These are phyloP conservation scores for Aegilops longissima DNA, from an alignment of 176 grass and related monocot genomes.

Conservation along the genomic window DNA sequence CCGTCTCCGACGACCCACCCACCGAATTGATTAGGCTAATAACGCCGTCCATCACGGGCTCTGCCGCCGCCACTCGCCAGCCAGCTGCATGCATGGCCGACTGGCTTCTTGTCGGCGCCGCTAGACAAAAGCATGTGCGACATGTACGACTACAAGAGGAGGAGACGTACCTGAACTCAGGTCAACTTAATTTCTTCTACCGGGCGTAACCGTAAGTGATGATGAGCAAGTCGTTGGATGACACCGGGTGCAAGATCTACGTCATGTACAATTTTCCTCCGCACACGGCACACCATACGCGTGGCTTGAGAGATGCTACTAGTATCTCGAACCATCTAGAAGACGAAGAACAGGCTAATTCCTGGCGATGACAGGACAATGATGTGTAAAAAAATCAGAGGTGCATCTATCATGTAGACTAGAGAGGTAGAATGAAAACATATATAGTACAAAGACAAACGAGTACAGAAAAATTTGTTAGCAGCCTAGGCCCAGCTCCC, in stretches of 20 bases:
- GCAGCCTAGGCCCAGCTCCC: too few relatives aligned
- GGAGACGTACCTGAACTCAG: too few relatives aligned
- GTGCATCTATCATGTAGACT: background rate
- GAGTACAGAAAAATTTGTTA: background rate
- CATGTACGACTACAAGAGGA: too few relatives aligned
- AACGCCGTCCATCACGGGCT: background rate
- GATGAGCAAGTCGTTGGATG: too few relatives aligned
- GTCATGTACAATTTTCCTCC: too few relatives aligned
- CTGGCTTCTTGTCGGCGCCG: background rate
- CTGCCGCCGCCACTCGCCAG: background rate
- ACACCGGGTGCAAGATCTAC: too few relatives aligned
- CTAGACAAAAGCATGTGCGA: background rate
- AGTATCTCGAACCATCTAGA: background rate
- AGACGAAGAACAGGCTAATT: background rate
- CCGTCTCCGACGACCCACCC: background rate
- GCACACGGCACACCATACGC: too few relatives aligned
- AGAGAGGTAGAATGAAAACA: background rate
- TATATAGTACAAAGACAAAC: too few relatives aligned
- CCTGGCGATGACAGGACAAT: too few relatives aligned
- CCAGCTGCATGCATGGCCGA: background rate
- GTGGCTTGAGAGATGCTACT: too few relatives aligned
- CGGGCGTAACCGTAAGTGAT: too few relatives aligned
- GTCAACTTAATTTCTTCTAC: too few relatives aligned
- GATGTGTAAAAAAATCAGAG: background rate
- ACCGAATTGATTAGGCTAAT: background rate